Evolutionary conservation across 2,329 filamentous ascomycete genomes (phyloP).

Genomic region (Fusarium odoratissimum): DNA sequence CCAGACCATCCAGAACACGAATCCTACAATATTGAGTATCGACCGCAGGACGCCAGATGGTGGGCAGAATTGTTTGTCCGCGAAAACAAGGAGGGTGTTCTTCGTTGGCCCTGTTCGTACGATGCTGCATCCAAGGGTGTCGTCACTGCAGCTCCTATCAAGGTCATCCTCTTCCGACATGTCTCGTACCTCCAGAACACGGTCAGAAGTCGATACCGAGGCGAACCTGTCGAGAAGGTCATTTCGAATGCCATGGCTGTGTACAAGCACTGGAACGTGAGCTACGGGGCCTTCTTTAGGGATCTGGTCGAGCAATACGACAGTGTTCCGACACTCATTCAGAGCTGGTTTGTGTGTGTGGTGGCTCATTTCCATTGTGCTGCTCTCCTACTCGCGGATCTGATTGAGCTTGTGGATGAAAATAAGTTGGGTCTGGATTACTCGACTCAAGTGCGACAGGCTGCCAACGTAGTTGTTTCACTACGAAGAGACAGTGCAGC

Average conservation of each 20-base stretch:
- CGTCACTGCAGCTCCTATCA: constrained; percentile 66
- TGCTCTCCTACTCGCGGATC: constrained; percentile 64
- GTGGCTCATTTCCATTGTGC: constrained; percentile 69
- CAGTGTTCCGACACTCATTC: constrained; percentile 62
- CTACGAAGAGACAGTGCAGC: constrained; percentile 58
- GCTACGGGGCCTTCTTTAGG: constrained; percentile 63
- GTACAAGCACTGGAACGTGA: constrained; percentile 65
- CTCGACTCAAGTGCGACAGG: constrained; percentile 43
- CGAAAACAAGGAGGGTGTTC: constrained; percentile 38
- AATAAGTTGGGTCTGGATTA: constrained; percentile 44
- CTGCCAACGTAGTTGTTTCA: constrained; percentile 50
- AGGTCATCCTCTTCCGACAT: constrained; percentile 68
- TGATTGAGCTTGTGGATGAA: constrained; percentile 63
- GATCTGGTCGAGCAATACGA: constrained; percentile 64
- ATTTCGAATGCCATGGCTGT: constrained; percentile 61
- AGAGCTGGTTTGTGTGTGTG: constrained; percentile 70
- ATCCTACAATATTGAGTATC: constrained; percentile 34
- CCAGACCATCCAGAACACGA: constrained; percentile 37
- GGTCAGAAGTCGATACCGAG: constrained; percentile 53
- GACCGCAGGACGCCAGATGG: constrained; percentile 47
- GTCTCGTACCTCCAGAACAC: constrained; percentile 66
- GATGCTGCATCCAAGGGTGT: constrained; percentile 62
- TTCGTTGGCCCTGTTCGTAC: constrained; percentile 66
- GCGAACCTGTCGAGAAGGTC: constrained; percentile 58
- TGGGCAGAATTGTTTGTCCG: constrained; percentile 51